Base-by-base conservation (phyloP, 2,329 filamentous ascomycete species). In the Rhytidhysteron rufulum region DNA sequence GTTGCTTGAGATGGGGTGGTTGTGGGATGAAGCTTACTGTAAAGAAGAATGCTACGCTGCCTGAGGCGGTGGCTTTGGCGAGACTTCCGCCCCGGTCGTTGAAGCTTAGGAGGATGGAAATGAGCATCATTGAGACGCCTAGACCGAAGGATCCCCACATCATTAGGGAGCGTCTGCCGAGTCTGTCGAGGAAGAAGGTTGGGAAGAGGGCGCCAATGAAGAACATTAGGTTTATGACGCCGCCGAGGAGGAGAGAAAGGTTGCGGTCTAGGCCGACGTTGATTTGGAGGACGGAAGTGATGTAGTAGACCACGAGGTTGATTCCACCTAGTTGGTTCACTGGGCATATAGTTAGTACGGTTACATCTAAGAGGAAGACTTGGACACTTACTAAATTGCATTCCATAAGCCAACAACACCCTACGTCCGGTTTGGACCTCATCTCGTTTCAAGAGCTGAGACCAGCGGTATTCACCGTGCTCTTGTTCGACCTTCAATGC, bases 41-140 rank as follows among this genome's bases (percentile, higher is more conserved):
- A 53, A 75, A 74, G 58, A 74, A 74, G 54, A 75, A 75, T 3
- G 71, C 63, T 11, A 75, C 67, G 24, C 70, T 71, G 0, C 70
- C 72, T 13, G 65, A 65, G 0, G 69, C 60, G 6, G 72, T 73
- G 6, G 58, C 51, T 29, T 67, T 66, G 17, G 66, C 56, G 4
- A 67, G 57, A 16, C 52, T 56, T 4, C 52, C 48, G 4, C 53
- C 49, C 4, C 47, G 46, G 6, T 40, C 41, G 5, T 67, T 62
- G 57, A 74, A 72, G 34, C 68, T 72, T 21, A 74, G 62, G 22
- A 69, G 50, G 17, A 70, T 55, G 1, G 66, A 38, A 11, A 60
- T 60, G 37, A 63, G 39, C 48, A 61, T 53, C 53, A 61, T 58
- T 11, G 51, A 58, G 1, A 56, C 19, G 1, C 56, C 58, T 16